Conservation (phyloP, 371 early-diverging fungal genomes). For the Mucor circinelloides region DNA sequence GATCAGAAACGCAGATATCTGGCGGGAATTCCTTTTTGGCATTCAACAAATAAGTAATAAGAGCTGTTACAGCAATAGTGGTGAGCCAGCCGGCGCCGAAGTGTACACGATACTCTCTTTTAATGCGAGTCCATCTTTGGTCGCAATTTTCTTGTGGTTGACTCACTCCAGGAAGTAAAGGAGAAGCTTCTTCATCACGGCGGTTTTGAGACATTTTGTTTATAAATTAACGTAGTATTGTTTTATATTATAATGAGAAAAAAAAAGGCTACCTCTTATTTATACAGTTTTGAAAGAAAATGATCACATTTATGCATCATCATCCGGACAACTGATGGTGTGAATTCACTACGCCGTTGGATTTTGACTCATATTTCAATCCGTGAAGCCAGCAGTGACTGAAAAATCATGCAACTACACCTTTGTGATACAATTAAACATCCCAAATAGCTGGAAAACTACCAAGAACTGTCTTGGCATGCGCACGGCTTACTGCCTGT, state of each 20-base stretch:
- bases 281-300: background rate
- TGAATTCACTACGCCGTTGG: too few species aligned
- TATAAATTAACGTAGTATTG: too few species aligned
- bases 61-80: background rate
- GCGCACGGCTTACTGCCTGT: background rate
- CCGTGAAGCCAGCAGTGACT: too few species aligned
- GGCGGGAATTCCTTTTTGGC: background rate
- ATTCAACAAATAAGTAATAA: background rate
- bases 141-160: background rate
- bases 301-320: conserved; percentile 1
- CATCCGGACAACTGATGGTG: background rate
- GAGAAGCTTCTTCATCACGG: conserved; percentile 7
- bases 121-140: background rate
- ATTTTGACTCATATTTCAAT: too few species aligned
- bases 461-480: background rate
- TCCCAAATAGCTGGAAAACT: background rate
- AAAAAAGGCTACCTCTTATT: background rate
- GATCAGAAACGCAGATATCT: conserved; percentile 1
- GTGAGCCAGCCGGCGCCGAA: background rate
- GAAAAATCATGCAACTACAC: background rate
- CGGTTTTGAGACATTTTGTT: background rate
- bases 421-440: background rate
- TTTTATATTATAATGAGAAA: background rate
- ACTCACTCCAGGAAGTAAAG: background rate
- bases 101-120: background rate